Evolutionary conservation across 495 filamentous ascomycete genomes (phyloP), one percentile per base, ranked within the genome.

Genomic region (Penicillium fimorum): DNA sequence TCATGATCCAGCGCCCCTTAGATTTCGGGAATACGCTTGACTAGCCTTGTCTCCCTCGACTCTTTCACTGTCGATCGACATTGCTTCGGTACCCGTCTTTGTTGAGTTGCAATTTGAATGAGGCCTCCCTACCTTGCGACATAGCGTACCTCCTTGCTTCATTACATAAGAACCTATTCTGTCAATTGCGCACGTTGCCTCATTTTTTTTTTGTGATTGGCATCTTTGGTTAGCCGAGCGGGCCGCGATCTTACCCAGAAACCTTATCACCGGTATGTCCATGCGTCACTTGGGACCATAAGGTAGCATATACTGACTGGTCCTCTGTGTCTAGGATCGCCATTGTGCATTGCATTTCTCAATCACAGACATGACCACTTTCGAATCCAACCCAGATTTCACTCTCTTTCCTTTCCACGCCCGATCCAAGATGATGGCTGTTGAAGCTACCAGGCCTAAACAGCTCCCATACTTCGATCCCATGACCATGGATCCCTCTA

Each of bases 401-500:
- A 60, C 67, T 27, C 63, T 70, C 10, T 71, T 62, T 20, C 62
- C 63, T 40, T 38, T 50, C 52, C 30, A 42, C 11, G 30, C 37
- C 10, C 42, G 47, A 10, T 59, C 44, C 64, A 75, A 68, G 30
- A 78, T 74, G 73, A 52, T 76, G 55, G 69, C 74, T 32, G 10
- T 78, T n/a, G 71, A 76, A 46, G 52, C 71, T 38, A 60, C 71
- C 48, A 63, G 69, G 65, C 63, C 71, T 38, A 75, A 70, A 22
- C 68, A 71, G 37, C 46, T 57, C 22, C 40, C 64, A 51, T 75
- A 68, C 64, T 72, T 72, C 62, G 65, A 68, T 37, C 63, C 69
- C 18, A 68, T 70, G 61, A 55, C 68, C 18, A 68, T 76, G 61
- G 73, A 77, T 50, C 59, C 74, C 33, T 73, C 75, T 24, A 67